Base-by-base conservation (phyloP, 2,329 filamentous ascomycete species). In the Tetracladium maxilliforme region DNA sequence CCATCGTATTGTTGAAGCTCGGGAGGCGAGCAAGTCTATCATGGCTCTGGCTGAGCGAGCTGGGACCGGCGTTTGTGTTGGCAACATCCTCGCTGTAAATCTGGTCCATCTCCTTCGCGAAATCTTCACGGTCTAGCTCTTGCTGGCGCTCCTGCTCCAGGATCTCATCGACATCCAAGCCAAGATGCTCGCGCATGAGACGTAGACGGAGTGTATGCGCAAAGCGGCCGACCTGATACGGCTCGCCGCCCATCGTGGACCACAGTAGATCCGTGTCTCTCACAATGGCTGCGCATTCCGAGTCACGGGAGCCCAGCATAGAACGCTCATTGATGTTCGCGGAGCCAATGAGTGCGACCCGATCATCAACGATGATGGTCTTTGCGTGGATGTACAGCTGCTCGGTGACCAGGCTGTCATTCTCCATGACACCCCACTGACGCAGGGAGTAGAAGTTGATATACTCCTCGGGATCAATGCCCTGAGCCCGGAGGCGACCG, bases 271-370 rank as follows among this genome's bases (percentile, higher is more conserved):
- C 83, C 2, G 81, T 87, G 45, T 98, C 90, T 26, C 87, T 72
- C 21, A 98, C 80, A 21, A 95, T 67, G 6, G 86, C 77, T 5
- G 87, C 90, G 33, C 81, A 73, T 51, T 98, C 90, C 0, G 87
- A 94, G 49, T 98, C 90, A 41, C 90, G 71, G 24, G 70, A 77
- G 7, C 90, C 90, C 32, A 94, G 51, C 83, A 95, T 84, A 6
- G 87, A 95, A 22, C 90, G 74, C 50, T 98, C 90, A 41, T 98
- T 98, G 59, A 98, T 95, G 46, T 98, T 98, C 26, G 90, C 90
- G 22, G 87, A 95, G 11, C 90, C 90, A 39, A 98, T 98, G 32
- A 98, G 73, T 12, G 78, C 87, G 30, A 90, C 71, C 17, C 87
- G 72, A 43, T 98, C 90, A 48, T 98, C 90, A 5, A 93, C 87